Evolutionary conservation across 192 early-diverging fungal genomes (phyloP).

Genomic region (Entomortierella chlamydospora): DNA sequence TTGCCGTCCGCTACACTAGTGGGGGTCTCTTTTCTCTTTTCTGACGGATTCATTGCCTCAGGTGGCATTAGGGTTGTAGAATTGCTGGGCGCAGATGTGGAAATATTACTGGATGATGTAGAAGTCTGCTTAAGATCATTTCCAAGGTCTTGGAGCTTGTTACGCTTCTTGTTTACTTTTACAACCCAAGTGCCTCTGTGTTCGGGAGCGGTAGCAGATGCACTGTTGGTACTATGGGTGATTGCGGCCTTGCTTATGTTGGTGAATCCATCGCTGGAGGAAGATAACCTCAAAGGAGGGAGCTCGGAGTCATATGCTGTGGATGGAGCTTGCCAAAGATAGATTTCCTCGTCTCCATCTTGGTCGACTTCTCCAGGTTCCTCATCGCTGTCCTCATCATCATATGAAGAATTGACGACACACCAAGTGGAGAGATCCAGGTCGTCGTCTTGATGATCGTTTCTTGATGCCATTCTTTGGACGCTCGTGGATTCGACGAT

Average conservation of each 20-base stretch:
- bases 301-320: background rate
- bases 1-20: background rate
- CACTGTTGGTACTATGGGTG: constrained; percentile 27
- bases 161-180: constrained; percentile 31
- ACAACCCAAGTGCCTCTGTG: constrained; percentile 34
- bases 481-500: background rate
- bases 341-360: constrained; percentile 29
- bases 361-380: constrained; percentile 8
- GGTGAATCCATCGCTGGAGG: constrained; percentile 26
- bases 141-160: background rate
- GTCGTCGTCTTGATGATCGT: constrained; percentile 3
- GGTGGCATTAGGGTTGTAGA: background rate
- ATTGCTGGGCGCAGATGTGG: background rate
- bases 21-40: constrained; percentile 3
- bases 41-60: constrained; percentile 1
- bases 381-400: constrained; percentile 19
- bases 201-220: constrained; percentile 15
- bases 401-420: constrained; percentile 23
- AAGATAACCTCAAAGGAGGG: constrained; percentile 17
- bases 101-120: background rate
- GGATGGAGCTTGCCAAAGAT: constrained; percentile 5
- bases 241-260: constrained; percentile 39
- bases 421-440: constrained; percentile 41
- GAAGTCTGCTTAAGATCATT: background rate
- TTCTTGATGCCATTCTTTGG: background rate